Percentiles rank a stretch among this genome's conserved stretches.
Conservation (phyloP, 148 eudicot species). For the Polygonum aviculare region DNA sequence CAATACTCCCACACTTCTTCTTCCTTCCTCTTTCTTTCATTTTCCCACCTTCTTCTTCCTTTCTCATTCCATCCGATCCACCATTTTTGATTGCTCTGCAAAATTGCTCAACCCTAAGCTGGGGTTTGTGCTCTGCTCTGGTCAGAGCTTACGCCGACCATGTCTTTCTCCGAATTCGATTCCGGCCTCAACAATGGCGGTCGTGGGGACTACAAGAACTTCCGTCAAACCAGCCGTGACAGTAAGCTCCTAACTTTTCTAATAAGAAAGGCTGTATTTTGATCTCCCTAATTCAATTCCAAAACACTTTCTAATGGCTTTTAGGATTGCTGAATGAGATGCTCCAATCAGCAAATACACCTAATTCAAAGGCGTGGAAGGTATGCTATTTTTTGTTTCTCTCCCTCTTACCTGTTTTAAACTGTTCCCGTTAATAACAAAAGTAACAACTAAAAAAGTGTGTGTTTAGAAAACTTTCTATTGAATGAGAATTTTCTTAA, state of each 20-base stretch:
- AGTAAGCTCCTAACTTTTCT: conserved; percentile 25
- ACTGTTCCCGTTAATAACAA: neutral
- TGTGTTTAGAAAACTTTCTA: neutral
- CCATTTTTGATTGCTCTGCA: conserved; percentile 11
- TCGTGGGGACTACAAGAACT: conserved; percentile 50
- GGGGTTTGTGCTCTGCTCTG: neutral
- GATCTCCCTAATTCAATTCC: no score
- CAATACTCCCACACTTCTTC: conserved; percentile 21
- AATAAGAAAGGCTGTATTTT: no score
- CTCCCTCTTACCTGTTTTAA: neutral
- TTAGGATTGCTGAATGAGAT: conserved; percentile 78
- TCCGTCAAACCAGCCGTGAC: conserved; percentile 72
- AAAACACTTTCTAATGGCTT: conserved; percentile 9
- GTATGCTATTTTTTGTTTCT: conserved; percentile 24
- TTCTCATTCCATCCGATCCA: conserved; percentile 10
- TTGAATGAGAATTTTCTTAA: neutral
- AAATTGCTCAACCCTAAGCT: conserved; percentile 1
- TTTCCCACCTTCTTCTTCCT: conserved; percentile 4
- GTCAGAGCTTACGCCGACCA: conserved; percentile 6
- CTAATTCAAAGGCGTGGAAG: conserved; percentile 79
- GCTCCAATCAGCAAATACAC: conserved; percentile 57
- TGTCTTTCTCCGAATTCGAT: conserved; percentile 81
- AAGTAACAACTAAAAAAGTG: neutral
- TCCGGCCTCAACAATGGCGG: conserved; percentile 21
- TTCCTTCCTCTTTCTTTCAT: conserved; percentile 18